Evolutionary conservation across 1,284 basidiomycete genomes (phyloP), one percentile per base, ranked within the genome.

Genomic region (Ustilago xerochloae): DNA sequence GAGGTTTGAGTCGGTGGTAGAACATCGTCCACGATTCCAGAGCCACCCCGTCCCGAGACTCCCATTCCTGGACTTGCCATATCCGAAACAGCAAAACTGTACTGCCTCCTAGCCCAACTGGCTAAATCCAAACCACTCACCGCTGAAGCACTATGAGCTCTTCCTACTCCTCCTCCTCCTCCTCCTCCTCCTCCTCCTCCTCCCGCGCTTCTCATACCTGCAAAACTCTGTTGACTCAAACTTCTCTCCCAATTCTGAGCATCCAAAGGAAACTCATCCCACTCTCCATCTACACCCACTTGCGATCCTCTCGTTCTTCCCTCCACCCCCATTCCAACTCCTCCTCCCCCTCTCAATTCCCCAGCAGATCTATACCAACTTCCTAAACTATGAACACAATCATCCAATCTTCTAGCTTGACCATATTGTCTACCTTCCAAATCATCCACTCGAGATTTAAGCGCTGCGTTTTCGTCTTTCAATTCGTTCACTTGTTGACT

Each of bases 181-280:
- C n/a, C 16, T 16, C 63, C 35, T 16, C 50, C 28, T 55, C n/a
- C 22, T 6, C 22, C 10, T 24, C 41, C 22, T 65, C 59, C 16
- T 57, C 20, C 5, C n/a, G n/a, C n/a, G n/a, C n/a, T n/a, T n/a
- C n/a, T n/a, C n/a, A n/a, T n/a, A n/a, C 28, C 28, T 2, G 39
- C 55, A 22, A 56, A 64, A 28, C 56, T 68, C 36, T 62, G 56
- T 38, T 67, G 70, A 32, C 61, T 68, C 26, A 64, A 22, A 16
- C 53, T 58, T 9, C 70, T 22, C 43, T 74, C 71, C 71, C 71
- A 74, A 18, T 74, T 74, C 38, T 65, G 62, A 4, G 63, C 55
- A 41, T 69, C 71, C 39, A 74, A 46, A 13, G 71, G 71, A 29
- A 74, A 74, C 55, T 74, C 71, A n/a, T 69, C 71, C 71, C 71